phyloP scores from a whole-genome alignment of 176 grass and related monocot genomes.

The Alloteropsis semialata region DNA sequence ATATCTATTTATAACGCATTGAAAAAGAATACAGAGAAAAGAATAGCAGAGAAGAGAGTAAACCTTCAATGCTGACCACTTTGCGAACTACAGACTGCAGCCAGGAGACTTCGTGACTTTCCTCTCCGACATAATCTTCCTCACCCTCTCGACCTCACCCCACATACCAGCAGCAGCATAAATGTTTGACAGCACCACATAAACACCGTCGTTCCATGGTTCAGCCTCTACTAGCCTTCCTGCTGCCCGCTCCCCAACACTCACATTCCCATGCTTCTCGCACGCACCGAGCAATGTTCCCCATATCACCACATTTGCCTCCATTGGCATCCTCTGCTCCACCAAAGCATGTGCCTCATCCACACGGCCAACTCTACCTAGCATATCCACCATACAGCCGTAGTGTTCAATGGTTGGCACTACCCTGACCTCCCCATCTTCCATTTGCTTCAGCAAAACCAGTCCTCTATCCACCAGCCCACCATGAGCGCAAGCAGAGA shows the following conservation, averaged over 20 bases:
- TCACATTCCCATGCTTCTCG: slow-evolving; percentile 44
- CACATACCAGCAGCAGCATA: slow-evolving; percentile 39
- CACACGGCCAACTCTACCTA: slow-evolving; percentile 41
- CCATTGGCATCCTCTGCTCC: slow-evolving; percentile 42
- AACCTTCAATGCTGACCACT: background rate
- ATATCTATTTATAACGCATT: background rate
- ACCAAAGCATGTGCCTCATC: slow-evolving; percentile 33
- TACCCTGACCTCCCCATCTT: slow-evolving; percentile 32
- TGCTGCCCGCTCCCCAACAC: slow-evolving; percentile 31
- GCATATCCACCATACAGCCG: slow-evolving; percentile 46
- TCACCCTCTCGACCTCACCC: slow-evolving; percentile 41
- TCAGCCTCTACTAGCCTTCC: slow-evolving; percentile 27
- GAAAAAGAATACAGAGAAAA: background rate
- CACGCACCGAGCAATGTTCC: slow-evolving; percentile 46
- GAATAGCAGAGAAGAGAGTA: background rate
- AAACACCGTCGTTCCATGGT: slow-evolving; percentile 53
- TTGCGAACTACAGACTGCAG: slow-evolving; percentile 39
- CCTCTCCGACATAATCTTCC: slow-evolving; percentile 40
- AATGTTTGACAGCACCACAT: slow-evolving; percentile 47
- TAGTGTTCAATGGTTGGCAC: slow-evolving; percentile 35
- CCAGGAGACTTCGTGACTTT: slow-evolving; percentile 31
- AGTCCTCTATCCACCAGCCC: slow-evolving; percentile 31
- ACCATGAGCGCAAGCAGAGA: slow-evolving; percentile 40
- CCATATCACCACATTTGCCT: slow-evolving; percentile 50
- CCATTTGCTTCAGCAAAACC: slow-evolving; percentile 41